A percentile compares a stretch with the other conserved stretches of the same genome.
phyloP scores from a whole-genome alignment of 1,139 yeast species.

The Pneumocystis jirovecii region DNA sequence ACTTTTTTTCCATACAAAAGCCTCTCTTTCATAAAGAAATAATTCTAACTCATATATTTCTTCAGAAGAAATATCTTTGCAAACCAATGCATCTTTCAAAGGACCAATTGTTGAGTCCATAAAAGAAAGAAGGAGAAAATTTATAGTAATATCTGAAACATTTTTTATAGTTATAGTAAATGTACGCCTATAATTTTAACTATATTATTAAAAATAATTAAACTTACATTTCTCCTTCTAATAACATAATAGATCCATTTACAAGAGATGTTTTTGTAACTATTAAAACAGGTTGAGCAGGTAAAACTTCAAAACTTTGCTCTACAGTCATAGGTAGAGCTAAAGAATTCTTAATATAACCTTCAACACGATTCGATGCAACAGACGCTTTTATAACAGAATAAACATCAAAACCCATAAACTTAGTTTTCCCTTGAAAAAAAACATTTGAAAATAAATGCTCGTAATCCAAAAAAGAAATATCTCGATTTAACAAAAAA shows the following conservation, averaged over 20 bases:
- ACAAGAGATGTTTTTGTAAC: slow-evolving; percentile 40
- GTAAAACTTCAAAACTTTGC: slow-evolving; percentile 31
- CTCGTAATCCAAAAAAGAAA: slow-evolving; percentile 17
- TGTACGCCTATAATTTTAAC: background rate
- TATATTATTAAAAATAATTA: background rate
- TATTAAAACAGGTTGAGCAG: slow-evolving; percentile 52
- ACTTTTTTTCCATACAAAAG: slow-evolving; percentile 29
- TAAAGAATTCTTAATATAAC: slow-evolving; percentile 13
- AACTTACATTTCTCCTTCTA: slow-evolving; percentile 55
- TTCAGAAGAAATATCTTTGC: slow-evolving; percentile 28
- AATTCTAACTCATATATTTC: slow-evolving; percentile 69
- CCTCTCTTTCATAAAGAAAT: slow-evolving; percentile 42
- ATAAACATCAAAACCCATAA: slow-evolving; percentile 11
- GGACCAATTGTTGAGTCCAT: slow-evolving; percentile 64
- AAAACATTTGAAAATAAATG: slow-evolving; percentile 23
- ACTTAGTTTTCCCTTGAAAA: slow-evolving; percentile 11
- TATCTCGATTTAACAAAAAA: slow-evolving; percentile 23
- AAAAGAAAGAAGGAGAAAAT: slow-evolving; percentile 45
- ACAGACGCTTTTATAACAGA: slow-evolving; percentile 2
- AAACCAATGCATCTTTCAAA: slow-evolving; percentile 32
- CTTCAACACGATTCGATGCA: slow-evolving; percentile 3
- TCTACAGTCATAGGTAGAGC: slow-evolving; percentile 2
- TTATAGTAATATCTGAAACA: slow-evolving; percentile 39
- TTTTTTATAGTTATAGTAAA: slow-evolving; percentile 44
- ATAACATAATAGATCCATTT: slow-evolving; percentile 58